A percentile compares a stretch with the other conserved stretches of the same genome.
Conservation (phyloP, 1,139 yeast species). For the Protomyces inouyei region DNA sequence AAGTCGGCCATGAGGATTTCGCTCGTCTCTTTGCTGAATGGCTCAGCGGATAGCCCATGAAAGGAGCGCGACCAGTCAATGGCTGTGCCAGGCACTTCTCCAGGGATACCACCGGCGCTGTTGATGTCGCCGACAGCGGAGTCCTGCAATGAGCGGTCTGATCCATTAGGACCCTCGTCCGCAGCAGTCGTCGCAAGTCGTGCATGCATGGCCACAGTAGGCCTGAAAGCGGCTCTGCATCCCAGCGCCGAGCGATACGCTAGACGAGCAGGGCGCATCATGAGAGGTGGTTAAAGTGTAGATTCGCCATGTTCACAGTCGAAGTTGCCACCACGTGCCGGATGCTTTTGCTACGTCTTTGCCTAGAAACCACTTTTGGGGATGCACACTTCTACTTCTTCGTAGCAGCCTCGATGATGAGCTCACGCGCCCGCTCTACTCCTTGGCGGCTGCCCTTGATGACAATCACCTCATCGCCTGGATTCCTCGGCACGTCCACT, state of each 20-base stretch:
- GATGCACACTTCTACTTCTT: neutral
- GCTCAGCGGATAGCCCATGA: slow-evolving; percentile 73
- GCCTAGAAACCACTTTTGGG: no score
- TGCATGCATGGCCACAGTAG: neutral
- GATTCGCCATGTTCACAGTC: neutral
- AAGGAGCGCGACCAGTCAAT: slow-evolving; percentile 68
- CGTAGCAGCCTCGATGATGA: slow-evolving; percentile 28
- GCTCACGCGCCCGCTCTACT: slow-evolving; percentile 44
- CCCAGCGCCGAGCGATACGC: neutral
- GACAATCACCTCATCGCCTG: slow-evolving; percentile 37
- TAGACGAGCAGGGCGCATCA: neutral
- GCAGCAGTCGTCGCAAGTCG: neutral
- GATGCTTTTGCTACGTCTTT: no score
- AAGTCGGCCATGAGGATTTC: slow-evolving; percentile 58
- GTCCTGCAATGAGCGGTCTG: neutral
- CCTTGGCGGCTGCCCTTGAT: slow-evolving; percentile 44
- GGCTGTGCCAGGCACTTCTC: neutral
- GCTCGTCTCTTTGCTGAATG: slow-evolving; percentile 61
- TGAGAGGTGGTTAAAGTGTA: neutral
- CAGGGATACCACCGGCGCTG: neutral
- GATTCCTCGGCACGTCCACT: slow-evolving; percentile 60
- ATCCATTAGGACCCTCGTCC: neutral
- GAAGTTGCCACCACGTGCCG: no score
- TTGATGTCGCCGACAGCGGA: neutral
- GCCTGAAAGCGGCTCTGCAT: neutral